Evolutionary conservation across 2,329 filamentous ascomycete species (phyloP).

Genomic region (Phoma sp.): DNA sequence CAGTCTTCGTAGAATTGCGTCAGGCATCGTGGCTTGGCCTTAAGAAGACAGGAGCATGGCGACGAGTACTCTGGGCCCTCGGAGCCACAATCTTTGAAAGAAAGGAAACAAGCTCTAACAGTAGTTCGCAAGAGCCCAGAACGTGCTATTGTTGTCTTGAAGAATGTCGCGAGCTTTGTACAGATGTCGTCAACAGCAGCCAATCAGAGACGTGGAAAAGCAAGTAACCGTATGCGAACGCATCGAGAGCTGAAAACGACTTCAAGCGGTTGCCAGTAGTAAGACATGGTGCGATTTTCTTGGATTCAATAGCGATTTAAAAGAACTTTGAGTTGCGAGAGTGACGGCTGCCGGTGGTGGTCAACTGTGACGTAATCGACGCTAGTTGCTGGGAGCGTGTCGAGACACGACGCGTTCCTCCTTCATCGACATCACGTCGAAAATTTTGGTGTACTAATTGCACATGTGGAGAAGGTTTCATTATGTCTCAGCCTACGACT

Average conservation of each 20-base stretch:
- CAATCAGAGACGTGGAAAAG: background rate
- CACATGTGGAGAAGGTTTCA: background rate
- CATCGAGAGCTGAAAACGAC: background rate
- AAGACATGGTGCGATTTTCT: background rate
- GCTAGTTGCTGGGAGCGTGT: background rate
- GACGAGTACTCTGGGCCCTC: background rate
- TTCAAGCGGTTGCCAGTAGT: background rate
- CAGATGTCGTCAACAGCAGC: constrained; percentile 13
- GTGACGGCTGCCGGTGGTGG: background rate
- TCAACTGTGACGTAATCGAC: background rate
- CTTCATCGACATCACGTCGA: background rate
- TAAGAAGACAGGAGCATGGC: background rate
- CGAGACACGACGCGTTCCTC: background rate
- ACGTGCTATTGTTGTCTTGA: background rate
- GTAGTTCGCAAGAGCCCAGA: background rate
- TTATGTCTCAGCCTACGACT: background rate
- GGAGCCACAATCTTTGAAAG: background rate
- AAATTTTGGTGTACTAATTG: background rate
- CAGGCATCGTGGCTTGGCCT: constrained; percentile 22
- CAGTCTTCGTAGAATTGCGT: constrained; percentile 25
- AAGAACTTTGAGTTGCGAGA: no score
- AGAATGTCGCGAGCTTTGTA: constrained; percentile 8
- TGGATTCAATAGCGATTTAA: background rate
- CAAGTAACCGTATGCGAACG: background rate
- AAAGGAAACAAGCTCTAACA: background rate